Base-by-base conservation (phyloP, 192 early-diverging fungal genomes). In the Dimargaris cristalligena region DNA sequence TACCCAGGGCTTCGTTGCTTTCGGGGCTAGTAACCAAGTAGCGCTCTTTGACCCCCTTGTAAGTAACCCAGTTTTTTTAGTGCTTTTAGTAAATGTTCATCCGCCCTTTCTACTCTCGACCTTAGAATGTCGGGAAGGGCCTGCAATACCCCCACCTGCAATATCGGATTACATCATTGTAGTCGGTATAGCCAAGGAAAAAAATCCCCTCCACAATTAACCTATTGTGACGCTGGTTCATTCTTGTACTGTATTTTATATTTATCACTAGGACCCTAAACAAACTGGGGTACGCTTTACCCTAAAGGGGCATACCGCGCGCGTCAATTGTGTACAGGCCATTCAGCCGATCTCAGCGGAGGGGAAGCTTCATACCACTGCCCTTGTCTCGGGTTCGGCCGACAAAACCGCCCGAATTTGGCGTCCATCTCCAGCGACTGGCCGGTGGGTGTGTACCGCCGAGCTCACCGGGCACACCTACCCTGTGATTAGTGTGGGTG, bases 351-450 rank as follows among this genome's bases (percentile, higher is more conserved):
- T 41, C 47, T 41, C 31, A 62, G 66, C 66, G 14, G 47, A 70
- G 9, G 76, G 74, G 45, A 34, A 66, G 9, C 76, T 76, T n/a
- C 66, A 48, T 18, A 78, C 78, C 28, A 72, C 81, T 20, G 81
- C 77, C 13, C 67, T 92, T 2, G 76, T 90, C 23, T 85, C 86
- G 18, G 92, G 82, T 16, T 85, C 88, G 2, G 84, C 85, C 3
- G 90, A 92, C 62, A 74, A 74, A 60, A 87, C 88, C 0, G 80
- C 75, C 0, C 76, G 86, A 2, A 65, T 92, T 0, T 94, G 92
- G 92, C 74, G 74, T 61, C 65, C 57, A 16, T 60, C 35, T 25
- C 25, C 48, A 8, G 22, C 33, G 28, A 55, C 58, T 44, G 46
- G 66, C 6, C 63, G 65, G 63, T 88, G 83, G 84, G 63, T 70